Conservation (phyloP, 352 stramenopile species). For the Globisporangium middletonii region DNA sequence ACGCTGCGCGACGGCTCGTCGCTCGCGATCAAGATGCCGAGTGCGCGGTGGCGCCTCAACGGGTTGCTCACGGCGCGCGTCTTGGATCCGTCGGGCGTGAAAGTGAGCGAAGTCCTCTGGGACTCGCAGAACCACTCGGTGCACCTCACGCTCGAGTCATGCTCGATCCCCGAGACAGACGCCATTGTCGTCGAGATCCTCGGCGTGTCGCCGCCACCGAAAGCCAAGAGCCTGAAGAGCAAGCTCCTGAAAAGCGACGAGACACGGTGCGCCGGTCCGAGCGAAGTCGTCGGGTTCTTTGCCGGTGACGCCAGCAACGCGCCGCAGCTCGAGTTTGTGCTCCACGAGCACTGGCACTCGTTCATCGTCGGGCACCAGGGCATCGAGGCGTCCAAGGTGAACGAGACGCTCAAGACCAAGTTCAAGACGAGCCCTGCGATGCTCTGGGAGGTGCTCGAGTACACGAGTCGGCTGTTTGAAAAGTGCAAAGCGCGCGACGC, state of each 20-base stretch:
- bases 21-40: conserved; percentile 42
- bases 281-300: conserved; percentile 32
- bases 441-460: conserved; percentile 52
- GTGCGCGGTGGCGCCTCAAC: conserved; percentile 28
- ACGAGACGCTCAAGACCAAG: conserved; percentile 30
- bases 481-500: conserved; percentile 26
- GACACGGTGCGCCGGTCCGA: conserved; percentile 27
- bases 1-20: conserved; percentile 19
- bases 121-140: conserved; percentile 36
- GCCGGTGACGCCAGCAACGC: conserved; percentile 12
- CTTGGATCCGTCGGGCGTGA: conserved; percentile 19
- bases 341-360: conserved; percentile 52
- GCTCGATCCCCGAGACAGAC: conserved; percentile 20
- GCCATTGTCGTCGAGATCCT: conserved; percentile 28
- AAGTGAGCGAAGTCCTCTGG: conserved; percentile 36
- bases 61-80: conserved; percentile 20
- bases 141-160: conserved; percentile 30
- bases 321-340: conserved; percentile 32
- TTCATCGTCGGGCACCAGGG: conserved; percentile 42
- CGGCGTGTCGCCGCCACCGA: conserved; percentile 18
- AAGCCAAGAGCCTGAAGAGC: conserved; percentile 3
- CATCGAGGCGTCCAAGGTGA: conserved; percentile 35
- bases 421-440: conserved; percentile 39
- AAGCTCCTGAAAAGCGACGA: neutral
- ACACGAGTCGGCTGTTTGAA: conserved; percentile 43